Evolutionary conservation across 495 filamentous ascomycete species (phyloP).

Genomic region (Neurospora sp.): DNA sequence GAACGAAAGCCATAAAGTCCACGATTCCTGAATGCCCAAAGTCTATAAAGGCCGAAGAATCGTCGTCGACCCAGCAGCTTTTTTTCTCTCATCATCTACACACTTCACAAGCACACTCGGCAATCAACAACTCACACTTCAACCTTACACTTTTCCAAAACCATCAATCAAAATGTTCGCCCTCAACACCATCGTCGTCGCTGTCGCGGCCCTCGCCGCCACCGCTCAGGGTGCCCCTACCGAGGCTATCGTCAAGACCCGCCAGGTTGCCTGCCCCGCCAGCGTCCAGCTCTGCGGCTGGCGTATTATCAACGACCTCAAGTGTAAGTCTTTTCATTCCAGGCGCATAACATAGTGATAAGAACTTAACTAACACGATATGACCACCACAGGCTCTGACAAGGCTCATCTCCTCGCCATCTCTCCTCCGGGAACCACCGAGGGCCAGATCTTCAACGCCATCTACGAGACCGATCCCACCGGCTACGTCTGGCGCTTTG

Average conservation of each 20-base stretch:
- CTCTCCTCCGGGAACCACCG: not conserved
- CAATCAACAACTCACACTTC: not conserved
- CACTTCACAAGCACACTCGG: not conserved
- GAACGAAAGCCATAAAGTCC: not conserved
- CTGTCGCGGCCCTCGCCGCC: not conserved
- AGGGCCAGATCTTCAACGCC: not conserved
- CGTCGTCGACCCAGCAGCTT: not conserved
- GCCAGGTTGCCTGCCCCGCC: not conserved
- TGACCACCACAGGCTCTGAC: not conserved
- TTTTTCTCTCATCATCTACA: not conserved
- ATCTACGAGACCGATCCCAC: constrained; percentile 3
- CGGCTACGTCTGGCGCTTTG: constrained; percentile 1
- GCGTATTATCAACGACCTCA: not conserved
- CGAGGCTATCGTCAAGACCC: not conserved
- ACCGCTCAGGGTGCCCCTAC: not conserved
- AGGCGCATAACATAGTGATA: not conserved
- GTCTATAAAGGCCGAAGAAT: not conserved
- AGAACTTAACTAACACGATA: not conserved
- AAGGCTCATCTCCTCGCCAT: not conserved
- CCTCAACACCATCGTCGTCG: not conserved
- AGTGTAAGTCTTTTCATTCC: not conserved
- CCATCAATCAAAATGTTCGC: not conserved
- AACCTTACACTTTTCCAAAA: not conserved
- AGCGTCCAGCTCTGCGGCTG: not conserved
- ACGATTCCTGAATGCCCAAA: not conserved